These are phyloP conservation scores for Curvularia lunata DNA, from an alignment of 2,329 filamentous ascomycete genomes.

Conservation along the genomic window DNA sequence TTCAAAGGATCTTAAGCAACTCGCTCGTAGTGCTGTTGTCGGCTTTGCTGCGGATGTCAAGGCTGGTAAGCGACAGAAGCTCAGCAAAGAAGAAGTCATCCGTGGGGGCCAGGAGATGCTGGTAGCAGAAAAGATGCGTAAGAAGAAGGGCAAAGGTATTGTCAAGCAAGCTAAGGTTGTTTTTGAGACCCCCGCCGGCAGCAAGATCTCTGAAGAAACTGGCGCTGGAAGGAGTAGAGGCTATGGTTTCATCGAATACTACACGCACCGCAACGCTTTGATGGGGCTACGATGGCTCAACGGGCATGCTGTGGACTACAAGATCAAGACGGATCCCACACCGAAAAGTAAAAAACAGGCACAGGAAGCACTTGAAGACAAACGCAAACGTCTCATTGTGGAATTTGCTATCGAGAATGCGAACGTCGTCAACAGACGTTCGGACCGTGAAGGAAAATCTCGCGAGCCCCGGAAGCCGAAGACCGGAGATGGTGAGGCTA, in stretches of 20 bases:
- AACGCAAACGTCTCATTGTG: slow-evolving; percentile 87
- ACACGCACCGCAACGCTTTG: slow-evolving; percentile 87
- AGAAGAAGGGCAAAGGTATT: slow-evolving; percentile 81
- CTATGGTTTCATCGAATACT: slow-evolving; percentile 98
- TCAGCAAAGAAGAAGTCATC: slow-evolving; percentile 87
- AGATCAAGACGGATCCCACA: slow-evolving; percentile 54
- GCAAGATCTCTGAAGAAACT: slow-evolving; percentile 77
- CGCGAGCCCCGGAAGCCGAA: slow-evolving; percentile 51
- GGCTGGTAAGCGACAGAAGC: slow-evolving; percentile 71
- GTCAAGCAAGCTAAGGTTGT: slow-evolving; percentile 94
- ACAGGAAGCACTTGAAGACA: slow-evolving; percentile 65
- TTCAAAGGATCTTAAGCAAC: slow-evolving; percentile 86
- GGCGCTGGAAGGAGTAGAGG: slow-evolving; percentile 86
- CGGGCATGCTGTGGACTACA: slow-evolving; percentile 67
- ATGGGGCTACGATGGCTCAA: slow-evolving; percentile 97
- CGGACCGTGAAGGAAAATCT: slow-evolving; percentile 66
- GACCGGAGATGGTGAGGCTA: slow-evolving; percentile 19
- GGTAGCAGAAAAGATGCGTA: slow-evolving; percentile 79
- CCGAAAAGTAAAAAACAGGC: slow-evolving; percentile 49
- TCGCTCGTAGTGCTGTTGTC: slow-evolving; percentile 90
- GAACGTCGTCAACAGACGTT: slow-evolving; percentile 85
- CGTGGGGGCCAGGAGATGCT: slow-evolving; percentile 81
- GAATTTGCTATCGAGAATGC: slow-evolving; percentile 99
- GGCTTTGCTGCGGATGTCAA: slow-evolving; percentile 93
- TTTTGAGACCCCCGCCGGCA: slow-evolving; percentile 84